Percentiles rank a stretch among this genome's conserved stretches.
Evolutionary conservation across 83 land plant genomes (phyloP).

Genomic region (Thuja plicata): DNA sequence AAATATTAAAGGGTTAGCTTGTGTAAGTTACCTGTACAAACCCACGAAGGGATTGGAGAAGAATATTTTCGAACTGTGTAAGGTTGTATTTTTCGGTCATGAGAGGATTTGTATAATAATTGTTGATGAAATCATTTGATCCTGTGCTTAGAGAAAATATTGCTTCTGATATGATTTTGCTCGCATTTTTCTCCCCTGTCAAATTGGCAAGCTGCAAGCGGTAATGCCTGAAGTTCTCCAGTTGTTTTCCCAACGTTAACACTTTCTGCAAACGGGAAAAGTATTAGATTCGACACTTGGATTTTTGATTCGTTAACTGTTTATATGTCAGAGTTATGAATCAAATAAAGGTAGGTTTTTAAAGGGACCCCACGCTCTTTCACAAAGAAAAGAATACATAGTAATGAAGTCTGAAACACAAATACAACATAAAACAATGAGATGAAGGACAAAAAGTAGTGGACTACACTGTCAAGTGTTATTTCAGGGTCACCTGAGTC

Average conservation of each 20-base stretch:
- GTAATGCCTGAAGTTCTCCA: conserved; percentile 15
- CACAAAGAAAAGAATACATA: too few species aligned
- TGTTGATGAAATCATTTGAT: conserved; percentile 23
- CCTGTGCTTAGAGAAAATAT: conserved; percentile 19
- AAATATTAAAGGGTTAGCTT: neutral
- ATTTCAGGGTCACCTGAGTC: too few species aligned
- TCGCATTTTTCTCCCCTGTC: conserved; percentile 6
- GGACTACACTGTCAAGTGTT: too few species aligned
- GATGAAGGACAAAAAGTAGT: too few species aligned
- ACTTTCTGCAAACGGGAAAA: conserved; percentile 40
- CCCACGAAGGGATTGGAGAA: neutral
- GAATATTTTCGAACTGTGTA: conserved; percentile 16
- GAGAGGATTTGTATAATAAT: conserved; percentile 12
- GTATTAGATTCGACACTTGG: neutral
- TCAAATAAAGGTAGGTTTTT: too few species aligned
- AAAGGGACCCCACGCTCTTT: too few species aligned
- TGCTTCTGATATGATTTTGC: conserved; percentile 14
- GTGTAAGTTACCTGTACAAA: conserved; percentile 6
- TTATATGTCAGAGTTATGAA: too few species aligned
- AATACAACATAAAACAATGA: too few species aligned
- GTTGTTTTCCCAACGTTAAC: conserved; percentile 34
- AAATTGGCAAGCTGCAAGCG: neutral
- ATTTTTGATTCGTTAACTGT: too few species aligned
- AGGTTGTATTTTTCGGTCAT: neutral
- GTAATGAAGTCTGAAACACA: too few species aligned